A percentile compares a stretch with the other conserved stretches of the same genome.
These are phyloP conservation scores for Leptographium procerum DNA, from an alignment of 2,329 filamentous ascomycete species.

Conservation along the genomic window DNA sequence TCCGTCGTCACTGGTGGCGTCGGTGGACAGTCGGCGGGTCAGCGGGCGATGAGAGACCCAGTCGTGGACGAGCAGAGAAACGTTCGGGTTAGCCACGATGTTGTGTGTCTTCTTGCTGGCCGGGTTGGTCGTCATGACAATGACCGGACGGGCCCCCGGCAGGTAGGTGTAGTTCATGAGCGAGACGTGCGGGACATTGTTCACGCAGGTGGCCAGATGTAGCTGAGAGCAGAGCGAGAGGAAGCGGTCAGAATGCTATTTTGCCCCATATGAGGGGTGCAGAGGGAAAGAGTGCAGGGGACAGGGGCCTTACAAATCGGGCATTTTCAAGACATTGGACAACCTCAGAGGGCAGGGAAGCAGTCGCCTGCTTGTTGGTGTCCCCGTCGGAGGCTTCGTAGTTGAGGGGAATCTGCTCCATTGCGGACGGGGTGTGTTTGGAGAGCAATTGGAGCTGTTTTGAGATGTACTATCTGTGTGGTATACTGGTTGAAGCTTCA, in stretches of 20 bases:
- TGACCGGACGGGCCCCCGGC: conserved; percentile 60
- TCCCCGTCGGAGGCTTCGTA: conserved; percentile 65
- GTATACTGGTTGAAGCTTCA: background rate
- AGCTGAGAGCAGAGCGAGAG: conserved; percentile 46
- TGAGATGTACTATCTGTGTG: background rate
- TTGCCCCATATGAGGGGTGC: background rate
- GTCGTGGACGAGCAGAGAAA: conserved; percentile 93
- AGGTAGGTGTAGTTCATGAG: conserved; percentile 99
- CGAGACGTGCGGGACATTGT: conserved; percentile 79
- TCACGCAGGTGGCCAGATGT: conserved; percentile 82
- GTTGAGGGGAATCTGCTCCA: conserved; percentile 59
- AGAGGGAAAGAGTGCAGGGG: background rate
- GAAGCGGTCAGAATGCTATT: background rate
- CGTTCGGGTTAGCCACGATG: conserved; percentile 70
- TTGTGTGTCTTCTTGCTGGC: conserved; percentile 73
- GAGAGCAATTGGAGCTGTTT: background rate
- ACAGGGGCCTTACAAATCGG: conserved; percentile 58
- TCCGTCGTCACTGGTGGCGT: conserved; percentile 38
- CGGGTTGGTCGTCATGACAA: conserved; percentile 86
- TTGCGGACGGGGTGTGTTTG: conserved; percentile 14
- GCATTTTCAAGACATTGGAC: conserved; percentile 87
- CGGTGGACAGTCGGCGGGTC: conserved; percentile 48
- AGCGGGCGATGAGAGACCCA: conserved; percentile 89
- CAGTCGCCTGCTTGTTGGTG: conserved; percentile 58
- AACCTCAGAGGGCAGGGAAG: conserved; percentile 69